These are phyloP conservation scores for Cyberlindnera meyerae DNA, from an alignment of 805 yeast species.

Conservation along the genomic window DNA sequence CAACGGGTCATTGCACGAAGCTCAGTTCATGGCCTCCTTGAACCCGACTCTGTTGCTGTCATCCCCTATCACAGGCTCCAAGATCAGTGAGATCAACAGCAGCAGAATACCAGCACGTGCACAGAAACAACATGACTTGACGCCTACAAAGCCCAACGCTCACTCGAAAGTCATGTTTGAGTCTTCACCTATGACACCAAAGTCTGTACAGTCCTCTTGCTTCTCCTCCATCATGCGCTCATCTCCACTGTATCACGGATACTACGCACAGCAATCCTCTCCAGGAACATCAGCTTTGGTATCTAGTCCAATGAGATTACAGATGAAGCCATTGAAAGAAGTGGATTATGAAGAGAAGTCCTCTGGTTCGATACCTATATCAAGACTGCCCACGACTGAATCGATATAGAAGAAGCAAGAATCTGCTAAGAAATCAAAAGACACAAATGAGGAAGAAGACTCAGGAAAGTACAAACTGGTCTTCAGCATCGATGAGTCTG, in stretches of 20 bases:
- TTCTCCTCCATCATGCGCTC: conserved; percentile 28
- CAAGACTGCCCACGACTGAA: too few species aligned
- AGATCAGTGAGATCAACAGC: conserved; percentile 14
- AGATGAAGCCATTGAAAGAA: conserved; percentile 23
- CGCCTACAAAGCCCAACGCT: conserved; percentile 1
- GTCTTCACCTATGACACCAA: conserved; percentile 26
- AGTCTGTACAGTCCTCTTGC: conserved; percentile 20
- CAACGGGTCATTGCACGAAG: background rate
- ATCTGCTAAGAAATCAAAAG: too few species aligned
- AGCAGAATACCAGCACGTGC: conserved; percentile 8
- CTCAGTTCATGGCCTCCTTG: conserved; percentile 11
- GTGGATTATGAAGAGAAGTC: too few species aligned
- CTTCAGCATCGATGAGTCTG: conserved; percentile 24
- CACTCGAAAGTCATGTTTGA: conserved; percentile 5
- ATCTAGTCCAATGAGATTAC: conserved; percentile 24
- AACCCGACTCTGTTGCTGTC: conserved; percentile 25
- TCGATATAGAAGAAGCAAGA: too few species aligned
- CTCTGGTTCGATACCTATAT: too few species aligned
- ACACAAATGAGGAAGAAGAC: conserved; percentile 3
- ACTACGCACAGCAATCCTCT: conserved; percentile 22
- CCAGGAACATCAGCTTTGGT: conserved; percentile 17
- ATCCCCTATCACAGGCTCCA: conserved; percentile 22
- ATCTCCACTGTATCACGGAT: conserved; percentile 27
- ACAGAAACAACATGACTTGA: conserved; percentile 1
- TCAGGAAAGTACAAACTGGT: conserved; percentile 15